These are phyloP conservation scores for Corchorus olitorius DNA, from an alignment of 345 rosid species.

Conservation along the genomic window DNA sequence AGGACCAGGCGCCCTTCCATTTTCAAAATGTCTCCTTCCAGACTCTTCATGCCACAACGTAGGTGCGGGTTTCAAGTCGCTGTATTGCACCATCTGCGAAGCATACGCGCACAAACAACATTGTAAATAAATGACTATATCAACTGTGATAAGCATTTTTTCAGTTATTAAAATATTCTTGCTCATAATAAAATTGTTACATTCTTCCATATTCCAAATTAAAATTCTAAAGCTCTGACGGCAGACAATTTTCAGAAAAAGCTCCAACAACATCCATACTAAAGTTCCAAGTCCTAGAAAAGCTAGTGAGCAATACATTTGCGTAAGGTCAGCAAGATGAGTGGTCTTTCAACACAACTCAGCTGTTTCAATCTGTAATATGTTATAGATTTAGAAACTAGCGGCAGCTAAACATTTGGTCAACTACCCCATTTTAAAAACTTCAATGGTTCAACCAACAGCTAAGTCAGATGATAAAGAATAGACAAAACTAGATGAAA, in stretches of 20 bases:
- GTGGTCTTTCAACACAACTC: background rate
- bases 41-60: slow-evolving; percentile 86
- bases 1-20: slow-evolving; percentile 33
- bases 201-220: background rate
- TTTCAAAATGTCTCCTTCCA: slow-evolving; percentile 56
- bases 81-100: slow-evolving; percentile 52
- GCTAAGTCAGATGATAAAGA: background rate
- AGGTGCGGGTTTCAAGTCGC: slow-evolving; percentile 64
- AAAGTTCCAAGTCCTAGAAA: background rate
- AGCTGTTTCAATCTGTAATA: background rate
- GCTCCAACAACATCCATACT: background rate
- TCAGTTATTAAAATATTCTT: background rate
- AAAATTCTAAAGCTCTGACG: background rate
- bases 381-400: background rate
- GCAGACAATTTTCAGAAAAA: background rate
- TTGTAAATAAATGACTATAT: background rate
- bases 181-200: background rate
- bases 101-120: slow-evolving; percentile 11
- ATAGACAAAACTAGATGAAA: background rate
- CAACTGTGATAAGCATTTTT: background rate
- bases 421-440: background rate
- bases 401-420: background rate
- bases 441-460: background rate
- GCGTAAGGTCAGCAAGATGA: background rate
- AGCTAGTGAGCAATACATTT: background rate